Percentiles rank a stretch among this genome's conserved stretches.
Evolutionary conservation across 176 grass and related monocot genomes (phyloP).

Genomic region (Lolium rigidum): DNA sequence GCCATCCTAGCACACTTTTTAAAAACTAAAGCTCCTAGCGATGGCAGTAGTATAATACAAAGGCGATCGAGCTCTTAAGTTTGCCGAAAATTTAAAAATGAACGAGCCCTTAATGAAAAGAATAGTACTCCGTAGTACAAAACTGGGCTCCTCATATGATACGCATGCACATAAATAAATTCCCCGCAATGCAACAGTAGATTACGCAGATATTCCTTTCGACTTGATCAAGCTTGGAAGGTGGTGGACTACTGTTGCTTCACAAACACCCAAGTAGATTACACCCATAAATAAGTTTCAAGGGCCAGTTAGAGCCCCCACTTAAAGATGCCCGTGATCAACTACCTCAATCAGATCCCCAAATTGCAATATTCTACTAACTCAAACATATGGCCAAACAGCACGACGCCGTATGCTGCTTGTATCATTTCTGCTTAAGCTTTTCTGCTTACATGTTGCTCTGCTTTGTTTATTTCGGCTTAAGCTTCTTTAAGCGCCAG

Average conservation of each 20-base stretch:
- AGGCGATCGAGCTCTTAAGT: not conserved
- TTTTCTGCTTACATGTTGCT: not conserved
- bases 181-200: conserved; percentile 11
- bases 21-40: not conserved
- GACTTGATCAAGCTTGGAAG: conserved; percentile 16
- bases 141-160: not conserved
- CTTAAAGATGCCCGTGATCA: conserved; percentile 54
- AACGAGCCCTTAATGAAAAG: not conserved
- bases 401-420: not conserved
- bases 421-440: not conserved
- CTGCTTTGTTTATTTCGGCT: not conserved
- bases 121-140: not conserved
- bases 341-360: conserved; percentile 47
- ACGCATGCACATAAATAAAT: not conserved
- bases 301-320: conserved; percentile 14
- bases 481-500: not conserved
- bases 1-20: not conserved
- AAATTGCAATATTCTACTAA: conserved; percentile 29
- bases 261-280: conserved; percentile 29
- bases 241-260: conserved; percentile 33
- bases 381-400: conserved; percentile 31
- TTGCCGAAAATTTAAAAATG: not conserved
- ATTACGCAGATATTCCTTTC: conserved; percentile 23
- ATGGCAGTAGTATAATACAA: conserved; percentile 1
- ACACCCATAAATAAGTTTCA: not conserved